Percentiles rank a stretch among this genome's conserved stretches.
These are phyloP conservation scores for Eucalyptus decipiens DNA, from an alignment of 345 rosid species.

Conservation along the genomic window DNA sequence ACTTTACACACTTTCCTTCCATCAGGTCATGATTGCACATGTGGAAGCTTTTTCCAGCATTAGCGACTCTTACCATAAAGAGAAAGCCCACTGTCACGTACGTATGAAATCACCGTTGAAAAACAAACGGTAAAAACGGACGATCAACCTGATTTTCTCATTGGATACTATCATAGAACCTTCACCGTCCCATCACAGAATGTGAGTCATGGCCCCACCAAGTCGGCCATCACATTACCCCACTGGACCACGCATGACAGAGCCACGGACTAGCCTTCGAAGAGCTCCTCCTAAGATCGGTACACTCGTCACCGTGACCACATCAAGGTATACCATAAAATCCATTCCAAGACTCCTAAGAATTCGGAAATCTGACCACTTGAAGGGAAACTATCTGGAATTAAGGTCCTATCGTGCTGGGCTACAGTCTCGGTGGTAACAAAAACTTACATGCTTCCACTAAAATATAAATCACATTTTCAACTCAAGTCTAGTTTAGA, in stretches of 20 bases:
- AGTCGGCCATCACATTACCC: neutral
- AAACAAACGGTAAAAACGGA: neutral
- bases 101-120: neutral
- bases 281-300: neutral
- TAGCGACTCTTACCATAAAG: neutral
- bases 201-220: neutral
- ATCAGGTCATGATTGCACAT: neutral
- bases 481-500: neutral
- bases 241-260: neutral
- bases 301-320: neutral
- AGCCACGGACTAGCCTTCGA: neutral
- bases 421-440: neutral
- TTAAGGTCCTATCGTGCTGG: neutral
- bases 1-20: neutral
- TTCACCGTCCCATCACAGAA: neutral
- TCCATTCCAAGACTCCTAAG: neutral
- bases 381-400: neutral
- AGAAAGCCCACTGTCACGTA: neutral
- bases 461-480: neutral
- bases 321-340: neutral
- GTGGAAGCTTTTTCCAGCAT: neutral
- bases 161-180: neutral
- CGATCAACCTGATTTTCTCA: neutral
- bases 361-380: neutral
- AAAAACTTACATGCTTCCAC: neutral